Conservation (phyloP, 768 basidiomycete species). For the Russula abietina region DNA sequence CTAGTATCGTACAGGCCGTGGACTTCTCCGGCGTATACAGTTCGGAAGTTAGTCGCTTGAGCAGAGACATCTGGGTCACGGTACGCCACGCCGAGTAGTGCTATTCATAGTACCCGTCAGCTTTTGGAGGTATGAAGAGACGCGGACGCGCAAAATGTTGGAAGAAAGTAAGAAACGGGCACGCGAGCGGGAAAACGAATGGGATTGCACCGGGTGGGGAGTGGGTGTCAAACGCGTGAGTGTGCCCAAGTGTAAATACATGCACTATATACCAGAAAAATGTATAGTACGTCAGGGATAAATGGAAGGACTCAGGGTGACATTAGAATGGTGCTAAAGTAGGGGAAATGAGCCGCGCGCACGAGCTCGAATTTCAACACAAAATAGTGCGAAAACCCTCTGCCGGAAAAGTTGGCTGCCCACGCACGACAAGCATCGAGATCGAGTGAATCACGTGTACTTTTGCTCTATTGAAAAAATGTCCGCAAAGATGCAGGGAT, state of each 20-base stretch:
- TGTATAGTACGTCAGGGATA: no score
- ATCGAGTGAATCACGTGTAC: neutral
- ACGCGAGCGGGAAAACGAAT: no score
- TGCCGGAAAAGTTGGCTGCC: slow-evolving; percentile 57
- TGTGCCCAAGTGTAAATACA: no score
- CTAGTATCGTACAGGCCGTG: slow-evolving; percentile 44
- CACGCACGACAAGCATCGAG: no score
- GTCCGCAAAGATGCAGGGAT: slow-evolving; percentile 40
- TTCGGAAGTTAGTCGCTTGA: slow-evolving; percentile 49
- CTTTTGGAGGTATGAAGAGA: slow-evolving; percentile 30
- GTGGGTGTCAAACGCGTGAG: no score
- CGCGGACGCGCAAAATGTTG: slow-evolving; percentile 31
- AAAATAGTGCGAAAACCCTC: slow-evolving; percentile 60
- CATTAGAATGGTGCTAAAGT: no score
- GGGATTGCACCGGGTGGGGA: no score
- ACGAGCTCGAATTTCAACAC: no score
- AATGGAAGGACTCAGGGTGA: no score
- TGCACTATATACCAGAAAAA: no score
- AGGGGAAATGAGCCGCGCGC: no score
- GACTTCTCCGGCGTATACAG: slow-evolving; percentile 44
- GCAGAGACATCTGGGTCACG: slow-evolving; percentile 40
- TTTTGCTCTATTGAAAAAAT: neutral
- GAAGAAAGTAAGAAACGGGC: no score
- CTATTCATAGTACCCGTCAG: slow-evolving; percentile 22
- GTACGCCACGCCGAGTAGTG: slow-evolving; percentile 30